Percentiles rank a stretch among this genome's conserved stretches.
Conservation (phyloP, 2,329 filamentous ascomycete genomes). For the Hymenoscyphus repandus region DNA sequence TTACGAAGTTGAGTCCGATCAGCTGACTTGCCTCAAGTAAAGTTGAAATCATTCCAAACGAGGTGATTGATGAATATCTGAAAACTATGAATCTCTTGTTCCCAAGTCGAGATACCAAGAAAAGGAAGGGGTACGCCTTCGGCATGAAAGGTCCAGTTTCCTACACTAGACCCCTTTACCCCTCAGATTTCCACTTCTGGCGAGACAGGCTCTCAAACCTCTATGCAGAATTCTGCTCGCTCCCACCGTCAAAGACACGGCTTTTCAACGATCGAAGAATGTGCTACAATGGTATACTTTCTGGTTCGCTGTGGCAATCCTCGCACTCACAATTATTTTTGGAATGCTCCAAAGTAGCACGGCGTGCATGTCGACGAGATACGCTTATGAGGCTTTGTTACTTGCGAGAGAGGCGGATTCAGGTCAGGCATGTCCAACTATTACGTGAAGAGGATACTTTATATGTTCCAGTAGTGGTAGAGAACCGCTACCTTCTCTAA, state of each 20-base stretch:
- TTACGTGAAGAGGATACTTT: too few relatives aligned
- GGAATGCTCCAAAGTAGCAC: not conserved
- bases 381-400: not conserved
- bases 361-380: not conserved
- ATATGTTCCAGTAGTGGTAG: too few relatives aligned
- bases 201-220: not conserved
- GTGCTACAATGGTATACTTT: slow-evolving; percentile 2
- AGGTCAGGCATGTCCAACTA: not conserved
- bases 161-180: not conserved
- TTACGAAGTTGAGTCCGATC: too few relatives aligned
- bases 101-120: not conserved
- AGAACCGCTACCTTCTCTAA: too few relatives aligned
- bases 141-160: not conserved
- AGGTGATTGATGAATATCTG: not conserved
- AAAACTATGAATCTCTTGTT: not conserved
- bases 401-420: not conserved
- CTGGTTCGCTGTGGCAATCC: slow-evolving; percentile 1
- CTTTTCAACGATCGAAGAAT: slow-evolving; percentile 1
- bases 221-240: not conserved
- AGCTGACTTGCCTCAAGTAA: not conserved
- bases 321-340: not conserved
- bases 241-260: not conserved
- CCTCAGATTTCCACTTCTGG: not conserved
- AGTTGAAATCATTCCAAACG: not conserved
- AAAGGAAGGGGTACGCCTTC: too few relatives aligned